Conservation (phyloP, 1,284 basidiomycete species). For the Nidula niveotomentosa region DNA sequence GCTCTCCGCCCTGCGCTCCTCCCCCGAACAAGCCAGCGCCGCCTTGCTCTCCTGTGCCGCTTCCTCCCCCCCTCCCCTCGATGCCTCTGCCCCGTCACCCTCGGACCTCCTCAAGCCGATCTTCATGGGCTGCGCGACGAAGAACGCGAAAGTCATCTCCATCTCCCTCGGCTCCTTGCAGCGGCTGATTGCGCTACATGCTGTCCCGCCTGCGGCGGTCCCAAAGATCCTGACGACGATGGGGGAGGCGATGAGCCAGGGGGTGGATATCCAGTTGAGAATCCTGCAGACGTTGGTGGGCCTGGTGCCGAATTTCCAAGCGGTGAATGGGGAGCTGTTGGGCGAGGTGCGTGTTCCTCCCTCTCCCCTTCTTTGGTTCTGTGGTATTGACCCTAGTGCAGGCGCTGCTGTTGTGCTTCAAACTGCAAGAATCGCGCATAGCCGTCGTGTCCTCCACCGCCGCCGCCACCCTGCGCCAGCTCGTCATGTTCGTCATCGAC, state of each 20-base stretch:
- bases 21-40: slow-evolving; percentile 67
- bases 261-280: slow-evolving; percentile 92
- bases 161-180: slow-evolving; percentile 92
- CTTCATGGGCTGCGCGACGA: slow-evolving; percentile 92
- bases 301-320: slow-evolving; percentile 83
- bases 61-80: slow-evolving; percentile 4
- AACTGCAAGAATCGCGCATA: slow-evolving; percentile 92
- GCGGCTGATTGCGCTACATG: slow-evolving; percentile 84
- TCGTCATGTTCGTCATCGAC: slow-evolving; percentile 98
- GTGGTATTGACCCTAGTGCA: slow-evolving; percentile 22
- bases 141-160: slow-evolving; percentile 91
- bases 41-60: slow-evolving; percentile 62
- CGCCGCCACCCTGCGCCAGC: slow-evolving; percentile 92
- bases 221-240: slow-evolving; percentile 81
- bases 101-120: slow-evolving; percentile 86
- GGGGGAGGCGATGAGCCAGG: slow-evolving; percentile 85
- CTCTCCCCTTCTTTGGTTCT: not conserved
- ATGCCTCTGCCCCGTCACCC: slow-evolving; percentile 72
- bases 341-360: slow-evolving; percentile 66
- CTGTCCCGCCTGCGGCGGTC: slow-evolving; percentile 79
- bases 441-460: slow-evolving; percentile 97
- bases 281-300: slow-evolving; percentile 90
- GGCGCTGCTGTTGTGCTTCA: slow-evolving; percentile 92
- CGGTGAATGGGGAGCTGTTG: slow-evolving; percentile 77
- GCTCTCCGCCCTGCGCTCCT: slow-evolving; percentile 72